Evolutionary conservation across 768 basidiomycete species (phyloP).

Genomic region (Amanita rubescens): DNA sequence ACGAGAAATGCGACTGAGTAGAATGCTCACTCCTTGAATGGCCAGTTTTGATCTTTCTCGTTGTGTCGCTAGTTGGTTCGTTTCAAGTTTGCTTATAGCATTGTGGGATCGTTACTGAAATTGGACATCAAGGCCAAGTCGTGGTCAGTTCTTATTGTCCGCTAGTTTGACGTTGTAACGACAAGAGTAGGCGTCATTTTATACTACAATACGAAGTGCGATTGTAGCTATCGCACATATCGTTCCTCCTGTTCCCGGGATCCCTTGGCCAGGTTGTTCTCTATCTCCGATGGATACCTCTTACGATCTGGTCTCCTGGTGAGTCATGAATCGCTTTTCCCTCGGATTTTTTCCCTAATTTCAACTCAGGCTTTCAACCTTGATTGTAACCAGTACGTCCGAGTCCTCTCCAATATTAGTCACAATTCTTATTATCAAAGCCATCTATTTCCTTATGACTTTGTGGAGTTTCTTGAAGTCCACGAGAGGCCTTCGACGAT

Average conservation of each 20-base stretch:
- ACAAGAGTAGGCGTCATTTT: background rate
- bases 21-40: background rate
- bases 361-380: background rate
- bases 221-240: background rate
- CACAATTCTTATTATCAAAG: background rate
- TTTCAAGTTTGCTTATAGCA: too few species aligned
- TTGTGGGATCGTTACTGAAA: too few species aligned
- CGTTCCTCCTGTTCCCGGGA: background rate
- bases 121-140: too few species aligned
- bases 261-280: conserved; percentile 1
- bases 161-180: too few species aligned
- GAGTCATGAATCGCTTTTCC: background rate
- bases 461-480: background rate
- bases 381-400: background rate
- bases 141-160: too few species aligned
- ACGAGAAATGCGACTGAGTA: background rate
- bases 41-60: background rate
- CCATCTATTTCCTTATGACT: background rate
- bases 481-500: background rate
- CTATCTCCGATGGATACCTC: background rate
- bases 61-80: background rate
- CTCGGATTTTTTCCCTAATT: background rate
- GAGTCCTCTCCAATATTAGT: background rate
- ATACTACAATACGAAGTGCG: background rate
- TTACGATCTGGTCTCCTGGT: background rate